Evolutionary conservation across 176 grass and related monocot species (phyloP).

Genomic region (Oryza longistaminata): DNA sequence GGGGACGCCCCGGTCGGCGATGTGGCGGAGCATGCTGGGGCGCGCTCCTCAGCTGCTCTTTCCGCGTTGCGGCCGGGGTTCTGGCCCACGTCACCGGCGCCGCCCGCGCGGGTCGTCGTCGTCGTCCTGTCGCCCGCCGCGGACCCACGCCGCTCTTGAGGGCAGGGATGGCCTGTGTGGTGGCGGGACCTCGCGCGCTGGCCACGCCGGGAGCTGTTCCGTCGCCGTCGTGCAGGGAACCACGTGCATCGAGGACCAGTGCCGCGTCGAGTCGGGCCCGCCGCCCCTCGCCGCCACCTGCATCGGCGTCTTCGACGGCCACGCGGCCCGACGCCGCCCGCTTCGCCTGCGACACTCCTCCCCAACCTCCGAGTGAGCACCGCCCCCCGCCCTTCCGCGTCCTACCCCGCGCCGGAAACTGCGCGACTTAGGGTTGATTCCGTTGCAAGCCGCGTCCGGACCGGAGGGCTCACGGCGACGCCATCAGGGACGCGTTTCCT

Average conservation of each 20-base stretch:
- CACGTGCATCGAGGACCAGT: constrained; percentile 92
- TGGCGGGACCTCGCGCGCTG: constrained; percentile 64
- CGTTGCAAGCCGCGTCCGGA: constrained; percentile 63
- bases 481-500: constrained; percentile 74
- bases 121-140: neutral
- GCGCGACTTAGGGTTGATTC: constrained; percentile 28
- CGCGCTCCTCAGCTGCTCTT: constrained; percentile 74
- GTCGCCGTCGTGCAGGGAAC: constrained; percentile 85
- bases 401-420: neutral
- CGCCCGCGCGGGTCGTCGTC: neutral
- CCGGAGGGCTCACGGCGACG: constrained; percentile 42
- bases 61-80: constrained; percentile 72
- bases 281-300: constrained; percentile 79
- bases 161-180: constrained; percentile 70
- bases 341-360: constrained; percentile 78
- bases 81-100: constrained; percentile 30
- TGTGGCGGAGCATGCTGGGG: constrained; percentile 83
- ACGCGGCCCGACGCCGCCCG: constrained; percentile 75
- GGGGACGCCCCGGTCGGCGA: constrained; percentile 62
- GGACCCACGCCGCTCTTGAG: constrained; percentile 17
- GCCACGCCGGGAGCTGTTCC: constrained; percentile 73
- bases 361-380: constrained; percentile 56
- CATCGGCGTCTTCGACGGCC: constrained; percentile 79
- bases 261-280: constrained; percentile 70
- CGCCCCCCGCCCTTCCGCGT: neutral